Percentiles rank a stretch among this genome's conserved stretches.
phyloP scores from a whole-genome alignment of 352 stramenopile genomes.

The Globisporangium solare region DNA sequence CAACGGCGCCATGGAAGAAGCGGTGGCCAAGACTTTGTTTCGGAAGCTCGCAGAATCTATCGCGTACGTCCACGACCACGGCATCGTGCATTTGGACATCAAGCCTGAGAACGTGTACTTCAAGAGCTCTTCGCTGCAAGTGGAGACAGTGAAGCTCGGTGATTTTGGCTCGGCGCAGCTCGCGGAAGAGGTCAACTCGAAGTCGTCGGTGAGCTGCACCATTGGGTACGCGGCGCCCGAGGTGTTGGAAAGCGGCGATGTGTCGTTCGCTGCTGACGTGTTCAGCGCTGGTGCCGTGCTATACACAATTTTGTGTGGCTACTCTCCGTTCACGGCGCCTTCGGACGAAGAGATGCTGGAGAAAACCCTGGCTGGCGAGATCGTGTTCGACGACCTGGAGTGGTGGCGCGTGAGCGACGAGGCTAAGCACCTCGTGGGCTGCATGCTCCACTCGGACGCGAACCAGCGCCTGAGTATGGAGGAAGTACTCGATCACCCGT shows the following conservation, averaged over 20 bases:
- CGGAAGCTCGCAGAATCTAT: constrained; percentile 48
- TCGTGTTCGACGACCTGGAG: constrained; percentile 51
- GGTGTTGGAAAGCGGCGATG: constrained; percentile 41
- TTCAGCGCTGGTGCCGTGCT: constrained; percentile 73
- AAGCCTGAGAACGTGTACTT: constrained; percentile 83
- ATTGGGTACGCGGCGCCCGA: constrained; percentile 75
- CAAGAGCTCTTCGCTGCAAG: constrained; percentile 36
- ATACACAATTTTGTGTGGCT: constrained; percentile 62
- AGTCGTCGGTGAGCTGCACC: constrained; percentile 53
- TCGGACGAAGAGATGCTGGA: constrained; percentile 63
- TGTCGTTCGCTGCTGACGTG: constrained; percentile 63
- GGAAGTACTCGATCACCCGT: constrained; percentile 60
- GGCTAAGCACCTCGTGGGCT: constrained; percentile 52
- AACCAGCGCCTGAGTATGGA: constrained; percentile 47
- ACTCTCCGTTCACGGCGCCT: constrained; percentile 54
- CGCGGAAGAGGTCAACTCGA: constrained; percentile 29
- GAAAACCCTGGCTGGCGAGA: constrained; percentile 38
- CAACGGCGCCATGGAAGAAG: constrained; percentile 47
- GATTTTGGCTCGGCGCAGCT: constrained; percentile 69
- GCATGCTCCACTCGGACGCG: constrained; percentile 49
- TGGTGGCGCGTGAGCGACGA: constrained; percentile 44
- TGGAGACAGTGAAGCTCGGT: constrained; percentile 54
- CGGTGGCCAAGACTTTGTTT: constrained; percentile 42
- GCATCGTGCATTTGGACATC: constrained; percentile 70
- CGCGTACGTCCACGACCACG: constrained; percentile 48